Percentiles rank a stretch among this genome's conserved stretches.
Conservation (phyloP, 768 basidiomycete species). For the Russula compacta region DNA sequence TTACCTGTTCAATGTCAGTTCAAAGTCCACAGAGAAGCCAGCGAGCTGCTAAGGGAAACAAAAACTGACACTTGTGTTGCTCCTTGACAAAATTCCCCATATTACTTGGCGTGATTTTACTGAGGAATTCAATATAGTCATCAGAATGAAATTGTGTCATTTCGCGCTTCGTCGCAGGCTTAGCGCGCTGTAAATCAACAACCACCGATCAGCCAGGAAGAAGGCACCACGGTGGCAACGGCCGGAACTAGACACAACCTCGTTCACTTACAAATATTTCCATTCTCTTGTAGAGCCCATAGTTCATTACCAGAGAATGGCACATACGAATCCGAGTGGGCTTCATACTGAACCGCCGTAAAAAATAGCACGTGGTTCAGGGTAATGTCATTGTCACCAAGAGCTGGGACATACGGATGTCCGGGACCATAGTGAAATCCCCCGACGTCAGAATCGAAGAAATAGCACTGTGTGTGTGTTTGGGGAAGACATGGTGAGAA, state of each 20-base stretch:
- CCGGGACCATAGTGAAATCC: conserved; percentile 99
- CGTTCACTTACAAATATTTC: conserved; percentile 87
- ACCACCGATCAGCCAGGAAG: conserved; percentile 1
- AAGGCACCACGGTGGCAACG: too few relatives aligned
- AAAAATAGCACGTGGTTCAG: conserved; percentile 17
- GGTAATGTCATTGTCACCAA: neutral
- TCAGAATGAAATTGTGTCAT: conserved; percentile 99
- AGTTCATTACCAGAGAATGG: conserved; percentile 99
- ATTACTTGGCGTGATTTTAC: conserved; percentile 87
- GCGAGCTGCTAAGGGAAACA: neutral
- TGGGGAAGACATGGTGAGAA: neutral
- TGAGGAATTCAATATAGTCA: conserved; percentile 97
- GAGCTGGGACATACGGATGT: conserved; percentile 56
- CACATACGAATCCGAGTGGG: conserved; percentile 99
- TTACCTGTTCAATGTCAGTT: conserved; percentile 51
- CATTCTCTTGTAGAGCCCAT: conserved; percentile 99
- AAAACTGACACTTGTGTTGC: conserved; percentile 80
- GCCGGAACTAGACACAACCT: too few relatives aligned
- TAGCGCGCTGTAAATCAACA: conserved; percentile 63
- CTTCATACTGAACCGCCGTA: conserved; percentile 61
- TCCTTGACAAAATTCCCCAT: conserved; percentile 92
- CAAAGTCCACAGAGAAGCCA: neutral
- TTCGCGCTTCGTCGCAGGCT: conserved; percentile 98
- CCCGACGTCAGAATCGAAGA: conserved; percentile 98
- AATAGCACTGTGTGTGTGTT: conserved; percentile 73